Percentiles rank a stretch among this genome's conserved stretches.
Evolutionary conservation across 2,329 filamentous ascomycete species (phyloP).

Genomic region (Teratosphaeria zuluensis): DNA sequence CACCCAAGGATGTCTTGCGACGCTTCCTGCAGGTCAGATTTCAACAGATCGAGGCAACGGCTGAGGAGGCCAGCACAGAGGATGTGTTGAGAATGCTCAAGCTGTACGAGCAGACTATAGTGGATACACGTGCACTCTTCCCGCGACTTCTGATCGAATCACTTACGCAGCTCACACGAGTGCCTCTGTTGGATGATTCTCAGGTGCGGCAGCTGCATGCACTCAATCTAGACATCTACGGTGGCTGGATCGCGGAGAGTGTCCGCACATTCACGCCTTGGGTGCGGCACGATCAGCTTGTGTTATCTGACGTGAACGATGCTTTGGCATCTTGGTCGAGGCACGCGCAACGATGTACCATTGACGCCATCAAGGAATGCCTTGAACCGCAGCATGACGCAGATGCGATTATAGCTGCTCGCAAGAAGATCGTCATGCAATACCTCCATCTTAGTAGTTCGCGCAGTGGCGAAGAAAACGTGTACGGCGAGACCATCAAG

Average conservation of each 20-base stretch:
- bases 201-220: conserved; percentile 57
- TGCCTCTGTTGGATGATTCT: conserved; percentile 61
- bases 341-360: conserved; percentile 36
- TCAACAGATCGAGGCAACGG: conserved; percentile 55
- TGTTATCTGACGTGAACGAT: conserved; percentile 30
- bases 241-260: conserved; percentile 71
- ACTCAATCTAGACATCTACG: conserved; percentile 66
- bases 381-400: conserved; percentile 13
- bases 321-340: conserved; percentile 57
- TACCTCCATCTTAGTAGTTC: conserved; percentile 16
- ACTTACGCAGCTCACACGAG: conserved; percentile 57
- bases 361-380: conserved; percentile 12
- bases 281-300: conserved; percentile 65
- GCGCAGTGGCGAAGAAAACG: not conserved
- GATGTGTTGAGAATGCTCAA: conserved; percentile 56
- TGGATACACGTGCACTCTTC: conserved; percentile 67
- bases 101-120: conserved; percentile 66
- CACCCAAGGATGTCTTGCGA: conserved; percentile 65
- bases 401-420: conserved; percentile 12
- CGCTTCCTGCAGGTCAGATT: conserved; percentile 68
- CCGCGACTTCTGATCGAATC: conserved; percentile 63
- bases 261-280: conserved; percentile 80
- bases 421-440: conserved; percentile 18
- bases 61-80: conserved; percentile 44
- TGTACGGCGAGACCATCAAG: conserved; percentile 5